Base-by-base conservation (phyloP, 1,284 basidiomycete species). In the Singerocomus inundabilis region DNA sequence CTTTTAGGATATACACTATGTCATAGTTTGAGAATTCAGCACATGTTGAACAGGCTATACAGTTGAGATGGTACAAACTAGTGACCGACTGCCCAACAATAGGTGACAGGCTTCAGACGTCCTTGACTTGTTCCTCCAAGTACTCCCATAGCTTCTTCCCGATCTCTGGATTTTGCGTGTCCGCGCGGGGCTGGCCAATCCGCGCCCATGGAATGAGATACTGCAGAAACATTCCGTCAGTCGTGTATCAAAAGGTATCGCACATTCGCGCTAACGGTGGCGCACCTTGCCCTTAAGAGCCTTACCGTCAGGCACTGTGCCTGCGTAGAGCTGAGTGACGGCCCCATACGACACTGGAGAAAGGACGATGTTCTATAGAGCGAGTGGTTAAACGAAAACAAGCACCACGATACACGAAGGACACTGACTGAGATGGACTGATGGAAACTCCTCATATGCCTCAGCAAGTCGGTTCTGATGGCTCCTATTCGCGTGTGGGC, bases 241-340 rank as follows among this genome's bases (percentile, higher is more conserved):
- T 21, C 21, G 21, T 21, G 21, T 21, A 21, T 21, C 21, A 21
- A 21, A 21, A 21, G 21, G 21, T 21, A 4, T 21, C 21, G 21
- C 21, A 21, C 21, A 21, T 21, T 21, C 21, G 21, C 21, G 21
- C 21, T 21, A 21, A 21, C 21, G 21, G 21, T 21, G 21, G 21
- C 21, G 21, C 54, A 79, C 78, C 65, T 77, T 72, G 31, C 79
- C 80, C 42, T 76, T 76, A 7, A 76, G 54, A 1, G 65, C 54
- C 2, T 59, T 70, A 7, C 70, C 77, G 32, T 78, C 73, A 0
- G 70, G 63, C 0, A 68, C 57, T 1, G 77, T 81, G 1, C 73
- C 81, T 2, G 74, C 81, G 52, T 72, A 82, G 2, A 84, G 63
- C 45, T 77, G 77, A 0, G 77, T 84, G 9, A 81, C 63, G 0